Evolutionary conservation across 331 rosid genomes (phyloP), one percentile per base, ranked within the genome.

Genomic region (Acacia concinna): DNA sequence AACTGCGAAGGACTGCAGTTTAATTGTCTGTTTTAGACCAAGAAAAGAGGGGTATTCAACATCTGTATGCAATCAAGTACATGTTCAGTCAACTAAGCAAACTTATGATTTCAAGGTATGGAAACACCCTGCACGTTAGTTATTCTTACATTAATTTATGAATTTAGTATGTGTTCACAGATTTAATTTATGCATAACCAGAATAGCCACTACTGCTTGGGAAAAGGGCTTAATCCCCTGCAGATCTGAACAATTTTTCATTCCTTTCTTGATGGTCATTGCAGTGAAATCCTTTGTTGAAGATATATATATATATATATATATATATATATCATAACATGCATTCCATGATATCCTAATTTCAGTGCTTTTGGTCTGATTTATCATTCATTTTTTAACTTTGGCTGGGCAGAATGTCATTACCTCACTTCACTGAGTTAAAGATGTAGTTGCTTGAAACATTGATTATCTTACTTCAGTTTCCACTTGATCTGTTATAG

Each of bases 1-100:
- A 79, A 91, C 94, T n/a, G 93, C 94, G 17, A 96, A 93, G 84
- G 98, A 93, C 90, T 96, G 94, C 84, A 96, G 99, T 88, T 85
- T 93, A 88, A 89, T 90, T 87, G 78, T 96, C 71, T 82, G 92
- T 82, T 96, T 96, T 74, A 90, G 89, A 87, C 92, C 85, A 60
- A 82, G 84, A 82, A 81, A 76, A 82, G 85, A 69, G 44, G 88
- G 84, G 60, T 84, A 72, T 67, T 76, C 77, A 56, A 90, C 75
- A 82, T 85, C 93, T 82, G 41, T 71, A 40, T 78, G 54, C 77
- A 76, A 71, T 81, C 86, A 70, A n/a, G 59, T 91, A 86, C 84
- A 80, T 79, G 82, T 93, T 23, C 81, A 90, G 76, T 88, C 97
- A 73, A 89, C 91, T 73, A 80, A 84, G 77, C 99, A 96, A 83